Evolutionary conservation across 2,329 filamentous ascomycete species (phyloP), one percentile per base, ranked within the genome.

Genomic region (Paraphoma sp.): DNA sequence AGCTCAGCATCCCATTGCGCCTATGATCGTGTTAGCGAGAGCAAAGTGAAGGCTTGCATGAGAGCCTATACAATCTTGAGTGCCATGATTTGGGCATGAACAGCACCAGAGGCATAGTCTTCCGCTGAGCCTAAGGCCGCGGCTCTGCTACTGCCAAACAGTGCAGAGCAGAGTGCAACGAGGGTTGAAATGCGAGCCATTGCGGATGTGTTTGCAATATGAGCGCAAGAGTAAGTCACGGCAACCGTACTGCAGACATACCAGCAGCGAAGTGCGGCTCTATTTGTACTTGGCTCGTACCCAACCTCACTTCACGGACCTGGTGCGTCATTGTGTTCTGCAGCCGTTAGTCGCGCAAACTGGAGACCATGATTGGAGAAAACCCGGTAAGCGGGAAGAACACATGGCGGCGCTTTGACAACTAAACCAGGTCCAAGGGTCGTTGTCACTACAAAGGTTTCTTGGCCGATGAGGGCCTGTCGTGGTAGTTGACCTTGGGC

Each of bases 61-160:
- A 16, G 11, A 17, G 40, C 9, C n/a, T 50, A 49, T 50, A 67
- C 67, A 51, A 67, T 60, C 62, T 76, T 76, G 60, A 72, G 65
- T 28, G 59, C 61, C 69, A 75, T 72, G 51, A 76, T 75, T 36
- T 53, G 64, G 48, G 71, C 65, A 51, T 76, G 74, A 10, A 76
- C 70, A 29, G 67, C 60, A 12, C 73, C 73, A 41, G 71, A 72
- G 14, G 72, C 70, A 59, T 75, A 76, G 46, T 75, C 65, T 48
- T 71, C 67, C 6, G 65, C 60, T n/a, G 64, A 60, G 44, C 66
- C 64, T 44, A 68, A 53, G 30, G 62, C 64, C 47, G 67, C 64
- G 16, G 60, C 65, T 44, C 53, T 68, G 33, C 64, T 65, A 57
- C 62, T 46, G 30, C 65, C 62, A 42, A 67, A 44, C 12, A 67